Percentiles rank a stretch among this genome's conserved stretches.
phyloP scores from a whole-genome alignment of 495 filamentous ascomycete species.

The Amorphotheca resinae region DNA sequence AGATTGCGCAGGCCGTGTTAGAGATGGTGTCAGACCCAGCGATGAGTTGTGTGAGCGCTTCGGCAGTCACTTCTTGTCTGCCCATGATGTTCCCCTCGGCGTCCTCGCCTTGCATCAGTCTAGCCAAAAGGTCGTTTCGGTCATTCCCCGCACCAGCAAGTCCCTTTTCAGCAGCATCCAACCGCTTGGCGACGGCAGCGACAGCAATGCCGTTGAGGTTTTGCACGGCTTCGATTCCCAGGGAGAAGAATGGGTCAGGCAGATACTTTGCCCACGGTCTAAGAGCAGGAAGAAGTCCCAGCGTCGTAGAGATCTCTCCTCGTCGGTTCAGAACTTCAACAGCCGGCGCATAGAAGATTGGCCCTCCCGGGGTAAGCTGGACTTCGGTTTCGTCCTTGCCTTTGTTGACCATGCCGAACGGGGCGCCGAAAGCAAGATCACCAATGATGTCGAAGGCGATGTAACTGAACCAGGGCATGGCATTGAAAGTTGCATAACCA shows the following conservation, averaged over 20 bases:
- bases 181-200: slow-evolving; percentile 58
- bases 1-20: slow-evolving; percentile 71
- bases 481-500: slow-evolving; percentile 37
- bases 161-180: slow-evolving; percentile 51
- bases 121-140: slow-evolving; percentile 65
- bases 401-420: slow-evolving; percentile 45
- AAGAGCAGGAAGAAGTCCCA: slow-evolving; percentile 42
- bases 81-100: slow-evolving; percentile 57
- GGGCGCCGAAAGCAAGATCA: slow-evolving; percentile 45
- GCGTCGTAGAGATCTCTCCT: slow-evolving; percentile 48
- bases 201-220: slow-evolving; percentile 61
- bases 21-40: slow-evolving; percentile 78
- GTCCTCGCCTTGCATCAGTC: slow-evolving; percentile 74
- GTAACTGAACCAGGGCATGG: slow-evolving; percentile 83
- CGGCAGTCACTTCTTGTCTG: slow-evolving; percentile 66
- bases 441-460: slow-evolving; percentile 90
- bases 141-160: slow-evolving; percentile 24
- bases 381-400: slow-evolving; percentile 42
- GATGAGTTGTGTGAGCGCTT: slow-evolving; percentile 81
- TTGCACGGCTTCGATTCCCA: slow-evolving; percentile 47
- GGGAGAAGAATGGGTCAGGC: slow-evolving; percentile 51
- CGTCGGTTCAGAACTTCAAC: slow-evolving; percentile 55
- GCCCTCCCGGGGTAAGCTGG: slow-evolving; percentile 32
- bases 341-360: slow-evolving; percentile 44
- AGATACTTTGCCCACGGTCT: slow-evolving; percentile 51